These are phyloP conservation scores for Stephanodiscus minutulus DNA, from an alignment of 108 stramenopile species.

Conservation along the genomic window DNA sequence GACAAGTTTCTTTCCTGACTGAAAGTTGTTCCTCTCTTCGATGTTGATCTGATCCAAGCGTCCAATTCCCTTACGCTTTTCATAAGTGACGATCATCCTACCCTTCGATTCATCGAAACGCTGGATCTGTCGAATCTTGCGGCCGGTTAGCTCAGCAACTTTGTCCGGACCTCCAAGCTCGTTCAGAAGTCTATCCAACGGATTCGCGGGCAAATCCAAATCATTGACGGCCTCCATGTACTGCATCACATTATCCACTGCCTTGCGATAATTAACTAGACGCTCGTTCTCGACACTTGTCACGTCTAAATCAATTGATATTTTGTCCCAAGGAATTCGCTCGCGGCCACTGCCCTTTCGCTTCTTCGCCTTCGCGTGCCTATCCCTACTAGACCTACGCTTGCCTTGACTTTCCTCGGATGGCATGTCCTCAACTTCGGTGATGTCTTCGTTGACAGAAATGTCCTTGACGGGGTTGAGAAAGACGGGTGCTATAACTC, in stretches of 20 bases:
- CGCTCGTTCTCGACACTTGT: slow-evolving; percentile 12
- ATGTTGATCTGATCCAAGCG: slow-evolving; percentile 61
- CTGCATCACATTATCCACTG: slow-evolving; percentile 22
- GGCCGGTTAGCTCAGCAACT: slow-evolving; percentile 77
- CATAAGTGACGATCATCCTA: slow-evolving; percentile 31
- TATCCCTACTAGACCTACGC: no score
- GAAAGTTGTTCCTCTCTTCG: slow-evolving; percentile 65
- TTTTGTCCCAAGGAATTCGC: slow-evolving; percentile 48
- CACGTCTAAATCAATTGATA: neutral
- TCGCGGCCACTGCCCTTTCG: no score
- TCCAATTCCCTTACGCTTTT: slow-evolving; percentile 41
- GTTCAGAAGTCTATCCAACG: slow-evolving; percentile 62
- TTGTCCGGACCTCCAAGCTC: slow-evolving; percentile 56
- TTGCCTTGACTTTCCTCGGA: slow-evolving; percentile 9
- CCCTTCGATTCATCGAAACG: slow-evolving; percentile 4
- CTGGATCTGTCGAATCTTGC: slow-evolving; percentile 44
- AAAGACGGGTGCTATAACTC: slow-evolving; percentile 41
- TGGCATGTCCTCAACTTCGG: neutral
- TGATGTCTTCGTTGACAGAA: neutral
- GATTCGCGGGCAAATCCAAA: slow-evolving; percentile 53
- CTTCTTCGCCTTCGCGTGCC: no score
- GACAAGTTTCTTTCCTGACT: slow-evolving; percentile 61
- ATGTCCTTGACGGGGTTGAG: slow-evolving; percentile 25
- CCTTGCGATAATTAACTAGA: slow-evolving; percentile 22
- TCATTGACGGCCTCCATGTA: slow-evolving; percentile 33